Evolutionary conservation across 1,284 basidiomycete species (phyloP).

Genomic region (Moniliophthora roreri): DNA sequence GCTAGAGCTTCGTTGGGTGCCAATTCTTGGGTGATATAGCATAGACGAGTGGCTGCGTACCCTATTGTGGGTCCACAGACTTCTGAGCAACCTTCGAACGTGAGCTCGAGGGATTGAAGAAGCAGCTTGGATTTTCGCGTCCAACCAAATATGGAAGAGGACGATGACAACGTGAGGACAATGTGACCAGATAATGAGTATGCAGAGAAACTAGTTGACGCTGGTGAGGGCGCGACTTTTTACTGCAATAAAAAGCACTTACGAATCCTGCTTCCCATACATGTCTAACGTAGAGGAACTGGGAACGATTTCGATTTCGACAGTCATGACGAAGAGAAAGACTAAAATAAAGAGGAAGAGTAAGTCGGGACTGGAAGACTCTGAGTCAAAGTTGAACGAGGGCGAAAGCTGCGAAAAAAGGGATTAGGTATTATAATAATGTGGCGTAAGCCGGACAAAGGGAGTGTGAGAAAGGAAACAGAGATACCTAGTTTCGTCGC

Average conservation of each 20-base stretch:
- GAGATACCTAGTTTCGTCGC: too few relatives aligned
- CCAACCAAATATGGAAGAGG: slow-evolving; percentile 50
- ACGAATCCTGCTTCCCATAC: slow-evolving; percentile 64
- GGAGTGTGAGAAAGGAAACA: too few relatives aligned
- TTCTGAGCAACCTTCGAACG: slow-evolving; percentile 79
- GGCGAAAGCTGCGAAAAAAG: slow-evolving; percentile 4
- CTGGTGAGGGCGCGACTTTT: slow-evolving; percentile 7
- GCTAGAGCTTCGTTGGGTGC: slow-evolving; percentile 51
- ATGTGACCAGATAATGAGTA: slow-evolving; percentile 80
- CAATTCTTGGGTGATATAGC: slow-evolving; percentile 64
- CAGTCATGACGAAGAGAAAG: slow-evolving; percentile 45
- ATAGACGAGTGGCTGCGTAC: slow-evolving; percentile 65
- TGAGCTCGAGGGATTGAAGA: slow-evolving; percentile 65
- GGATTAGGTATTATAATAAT: background rate
- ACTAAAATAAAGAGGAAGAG: slow-evolving; percentile 19
- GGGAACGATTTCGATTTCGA: slow-evolving; percentile 62
- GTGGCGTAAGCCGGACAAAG: background rate
- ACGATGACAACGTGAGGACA: slow-evolving; percentile 48
- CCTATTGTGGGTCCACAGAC: slow-evolving; percentile 54
- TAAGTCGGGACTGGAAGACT: slow-evolving; percentile 17
- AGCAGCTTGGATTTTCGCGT: slow-evolving; percentile 48
- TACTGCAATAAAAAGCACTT: slow-evolving; percentile 37
- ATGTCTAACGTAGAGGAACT: slow-evolving; percentile 55
- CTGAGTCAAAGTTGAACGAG: slow-evolving; percentile 17
- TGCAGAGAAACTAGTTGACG: slow-evolving; percentile 54